Percentiles rank a stretch among this genome's conserved stretches.
Evolutionary conservation across 2,329 filamentous ascomycete genomes (phyloP).

Genomic region (Neonectria coccinea): DNA sequence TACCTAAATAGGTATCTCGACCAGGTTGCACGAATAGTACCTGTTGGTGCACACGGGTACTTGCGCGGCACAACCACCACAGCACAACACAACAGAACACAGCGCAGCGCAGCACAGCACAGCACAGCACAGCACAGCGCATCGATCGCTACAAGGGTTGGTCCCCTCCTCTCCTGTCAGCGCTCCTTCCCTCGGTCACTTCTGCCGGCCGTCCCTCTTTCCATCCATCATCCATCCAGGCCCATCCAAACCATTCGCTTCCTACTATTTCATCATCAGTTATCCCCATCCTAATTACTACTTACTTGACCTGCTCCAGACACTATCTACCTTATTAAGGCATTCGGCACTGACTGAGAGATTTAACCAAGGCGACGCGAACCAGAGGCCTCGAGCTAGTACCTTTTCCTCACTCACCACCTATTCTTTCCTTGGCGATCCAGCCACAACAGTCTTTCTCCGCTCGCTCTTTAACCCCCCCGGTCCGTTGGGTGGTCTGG

Average conservation of each 20-base stretch:
- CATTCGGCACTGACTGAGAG: background rate
- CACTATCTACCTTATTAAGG: too few relatives aligned
- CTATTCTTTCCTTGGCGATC: background rate
- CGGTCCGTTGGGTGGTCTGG: conserved; percentile 20
- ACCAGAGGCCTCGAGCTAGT: conserved; percentile 27
- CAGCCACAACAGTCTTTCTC: conserved; percentile 26
- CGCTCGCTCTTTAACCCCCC: conserved; percentile 26
- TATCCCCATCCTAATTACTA: background rate
- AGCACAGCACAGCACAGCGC: conserved; percentile 10
- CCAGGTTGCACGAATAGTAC: background rate
- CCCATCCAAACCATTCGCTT: background rate
- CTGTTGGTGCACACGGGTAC: background rate
- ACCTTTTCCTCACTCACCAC: background rate
- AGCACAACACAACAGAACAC: conserved; percentile 9
- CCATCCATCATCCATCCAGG: too few relatives aligned
- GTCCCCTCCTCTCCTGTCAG: background rate
- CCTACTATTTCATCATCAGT: background rate
- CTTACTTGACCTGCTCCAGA: too few relatives aligned
- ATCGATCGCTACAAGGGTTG: conserved; percentile 5
- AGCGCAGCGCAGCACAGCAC: conserved; percentile 1
- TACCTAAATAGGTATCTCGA: background rate
- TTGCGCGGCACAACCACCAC: background rate
- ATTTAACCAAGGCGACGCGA: conserved; percentile 16
- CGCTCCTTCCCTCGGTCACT: conserved; percentile 6
- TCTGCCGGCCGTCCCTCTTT: background rate